Evolutionary conservation across 345 rosid genomes (phyloP), one percentile per base, ranked within the genome.

Genomic region (Nasturtium officinale): DNA sequence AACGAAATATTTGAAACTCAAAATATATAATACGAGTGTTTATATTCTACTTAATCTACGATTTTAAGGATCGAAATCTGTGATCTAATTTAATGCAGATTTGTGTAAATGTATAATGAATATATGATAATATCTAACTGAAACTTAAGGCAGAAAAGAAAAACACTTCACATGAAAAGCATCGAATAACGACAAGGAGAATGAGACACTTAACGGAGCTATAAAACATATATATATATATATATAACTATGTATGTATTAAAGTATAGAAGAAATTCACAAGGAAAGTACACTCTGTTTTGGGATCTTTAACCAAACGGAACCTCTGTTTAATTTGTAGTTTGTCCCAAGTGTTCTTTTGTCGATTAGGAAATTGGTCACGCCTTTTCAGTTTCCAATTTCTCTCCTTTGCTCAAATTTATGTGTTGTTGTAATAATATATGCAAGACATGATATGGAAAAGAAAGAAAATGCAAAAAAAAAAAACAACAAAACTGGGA

Each of bases 291-390:
- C 7, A 61, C 4, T 54, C 9, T 5, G 13, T 4, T 38, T 67
- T 54, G 42, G 68, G 62, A 67, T 52, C 50, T 52, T 67, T 59
- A 75, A 61, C 78, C 38, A 67, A 67, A 75, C 78, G 78, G 47
- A 67, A 75, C 63, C 63, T 75, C 32, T 75, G 73, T 66, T 75
- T 9, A 13, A 17, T 20, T n/a, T 54, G 40, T 16, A 11, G 63
- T 55, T 18, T 65, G 77, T 56, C 72, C 52, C 71, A 23, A 0
- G 33, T 56, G 60, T 74, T 38, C 16, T 54, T 42, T 68, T 67
- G 79, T 75, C 74, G 16, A 67, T 68, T 60, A 21, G 20, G 60
- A 60, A 67, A 21, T 61, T 42, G 28, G 74, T 60, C 69, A 75
- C 73, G 74, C 79, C 69, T 59, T 67, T 61, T 61, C 25, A 43